Evolutionary conservation across 2,329 filamentous ascomycete species (phyloP).

Genomic region (Alternaria postmessia): DNA sequence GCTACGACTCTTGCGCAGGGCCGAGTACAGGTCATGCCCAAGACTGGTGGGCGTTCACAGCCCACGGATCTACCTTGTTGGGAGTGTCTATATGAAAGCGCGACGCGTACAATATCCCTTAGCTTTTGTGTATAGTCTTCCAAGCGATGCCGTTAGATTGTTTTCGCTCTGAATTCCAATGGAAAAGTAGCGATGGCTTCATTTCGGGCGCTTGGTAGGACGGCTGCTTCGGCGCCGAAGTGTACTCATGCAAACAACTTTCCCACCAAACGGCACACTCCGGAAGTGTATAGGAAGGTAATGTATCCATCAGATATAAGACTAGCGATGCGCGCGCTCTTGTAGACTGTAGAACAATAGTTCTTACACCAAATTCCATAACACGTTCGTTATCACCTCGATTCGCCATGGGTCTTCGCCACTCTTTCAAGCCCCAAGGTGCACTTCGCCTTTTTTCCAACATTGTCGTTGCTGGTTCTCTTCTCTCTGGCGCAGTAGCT

Average conservation of each 20-base stretch:
- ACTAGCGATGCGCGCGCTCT: background rate
- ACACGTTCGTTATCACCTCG: background rate
- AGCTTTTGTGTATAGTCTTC: background rate
- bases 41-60: too few species aligned
- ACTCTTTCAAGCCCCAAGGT: background rate
- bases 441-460: slow-evolving; percentile 4
- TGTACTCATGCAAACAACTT: slow-evolving; percentile 8
- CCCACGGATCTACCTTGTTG: background rate
- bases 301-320: background rate
- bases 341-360: background rate
- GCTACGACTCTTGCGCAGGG: background rate
- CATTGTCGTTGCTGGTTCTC: slow-evolving; percentile 3
- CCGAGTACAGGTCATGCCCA: background rate
- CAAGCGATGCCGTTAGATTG: background rate
- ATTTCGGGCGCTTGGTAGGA: slow-evolving; percentile 13
- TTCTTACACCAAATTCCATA: background rate
- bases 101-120: background rate
- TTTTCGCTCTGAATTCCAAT: background rate
- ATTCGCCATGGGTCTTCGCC: background rate
- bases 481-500: slow-evolving; percentile 6
- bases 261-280: background rate
- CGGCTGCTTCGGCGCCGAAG: slow-evolving; percentile 10
- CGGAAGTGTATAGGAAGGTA: background rate
- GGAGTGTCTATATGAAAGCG: background rate
- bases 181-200: background rate